Percentiles rank a stretch among this genome's conserved stretches.
phyloP scores from a whole-genome alignment of 805 yeast species.

The Suhomyces faveliae region DNA sequence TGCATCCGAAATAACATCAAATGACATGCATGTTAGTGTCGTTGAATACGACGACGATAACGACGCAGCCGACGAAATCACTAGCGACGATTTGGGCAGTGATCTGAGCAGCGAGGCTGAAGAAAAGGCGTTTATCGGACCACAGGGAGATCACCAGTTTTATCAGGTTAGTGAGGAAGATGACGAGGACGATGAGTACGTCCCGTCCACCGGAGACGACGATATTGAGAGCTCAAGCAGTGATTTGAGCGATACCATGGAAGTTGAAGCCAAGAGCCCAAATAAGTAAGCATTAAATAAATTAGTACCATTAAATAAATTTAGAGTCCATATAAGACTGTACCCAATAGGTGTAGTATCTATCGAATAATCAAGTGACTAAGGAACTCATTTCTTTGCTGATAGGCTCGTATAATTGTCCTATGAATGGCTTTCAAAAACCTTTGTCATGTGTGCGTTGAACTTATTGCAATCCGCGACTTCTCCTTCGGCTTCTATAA shows the following conservation, averaged over 20 bases:
- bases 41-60: slow-evolving; percentile 13
- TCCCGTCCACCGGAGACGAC: slow-evolving; percentile 4
- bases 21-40: slow-evolving; percentile 8
- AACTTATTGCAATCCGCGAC: slow-evolving; percentile 9
- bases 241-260: not conserved
- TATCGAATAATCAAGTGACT: no score
- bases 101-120: slow-evolving; percentile 6
- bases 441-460: slow-evolving; percentile 9
- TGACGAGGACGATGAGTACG: slow-evolving; percentile 6
- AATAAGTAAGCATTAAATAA: not conserved
- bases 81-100: slow-evolving; percentile 6
- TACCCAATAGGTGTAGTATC: no score
- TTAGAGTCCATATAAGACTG: no score
- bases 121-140: not conserved
- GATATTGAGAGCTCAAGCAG: not conserved
- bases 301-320: not conserved
- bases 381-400: not conserved
- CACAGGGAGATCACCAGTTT: not conserved
- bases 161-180: slow-evolving; percentile 7
- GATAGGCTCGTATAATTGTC: no score
- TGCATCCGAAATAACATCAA: slow-evolving; percentile 2
- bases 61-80: not conserved
- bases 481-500: slow-evolving; percentile 4
- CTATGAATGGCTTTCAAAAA: not conserved
- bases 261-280: not conserved